These are phyloP conservation scores for Cyclospora cayetanensis DNA, from an alignment of 169 alveolate genomes.

Conservation along the genomic window DNA sequence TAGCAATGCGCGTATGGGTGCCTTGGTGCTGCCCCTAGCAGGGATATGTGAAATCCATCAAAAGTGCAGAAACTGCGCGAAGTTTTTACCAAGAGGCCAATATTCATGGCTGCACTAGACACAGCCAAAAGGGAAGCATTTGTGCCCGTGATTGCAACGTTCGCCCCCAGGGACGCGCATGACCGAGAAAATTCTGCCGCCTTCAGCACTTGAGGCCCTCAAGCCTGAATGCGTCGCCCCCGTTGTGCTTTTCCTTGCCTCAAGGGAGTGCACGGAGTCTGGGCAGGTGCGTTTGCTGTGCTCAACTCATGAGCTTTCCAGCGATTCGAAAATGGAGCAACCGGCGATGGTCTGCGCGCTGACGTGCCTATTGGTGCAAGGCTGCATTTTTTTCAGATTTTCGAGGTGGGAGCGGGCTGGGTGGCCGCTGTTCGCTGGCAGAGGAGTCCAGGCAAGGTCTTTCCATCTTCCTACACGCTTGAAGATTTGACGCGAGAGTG, in stretches of 20 bases:
- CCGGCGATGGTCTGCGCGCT: too few species aligned
- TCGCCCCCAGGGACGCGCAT: constrained; percentile 72
- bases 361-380: background rate
- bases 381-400: constrained; percentile 65
- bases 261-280: constrained; percentile 80
- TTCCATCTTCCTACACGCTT: constrained; percentile 30
- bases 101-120: too few species aligned
- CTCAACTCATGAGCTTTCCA: background rate
- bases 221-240: constrained; percentile 89
- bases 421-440: constrained; percentile 83
- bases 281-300: constrained; percentile 47
- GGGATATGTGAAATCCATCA: too few species aligned
- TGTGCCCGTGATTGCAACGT: background rate
- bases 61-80: too few species aligned
- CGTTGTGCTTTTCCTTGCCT: constrained; percentile 82
- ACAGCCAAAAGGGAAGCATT: too few species aligned
- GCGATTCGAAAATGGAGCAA: too few species aligned
- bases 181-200: constrained; percentile 77
- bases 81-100: too few species aligned
- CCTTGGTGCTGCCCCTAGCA: background rate
- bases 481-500: constrained; percentile 64
- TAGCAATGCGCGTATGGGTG: background rate
- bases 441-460: constrained; percentile 69
- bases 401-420: constrained; percentile 87
- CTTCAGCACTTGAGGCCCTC: constrained; percentile 80